Evolutionary conservation across 1,284 basidiomycete species (phyloP), one percentile per base, ranked within the genome.

Genomic region (Nidula niveotomentosa): DNA sequence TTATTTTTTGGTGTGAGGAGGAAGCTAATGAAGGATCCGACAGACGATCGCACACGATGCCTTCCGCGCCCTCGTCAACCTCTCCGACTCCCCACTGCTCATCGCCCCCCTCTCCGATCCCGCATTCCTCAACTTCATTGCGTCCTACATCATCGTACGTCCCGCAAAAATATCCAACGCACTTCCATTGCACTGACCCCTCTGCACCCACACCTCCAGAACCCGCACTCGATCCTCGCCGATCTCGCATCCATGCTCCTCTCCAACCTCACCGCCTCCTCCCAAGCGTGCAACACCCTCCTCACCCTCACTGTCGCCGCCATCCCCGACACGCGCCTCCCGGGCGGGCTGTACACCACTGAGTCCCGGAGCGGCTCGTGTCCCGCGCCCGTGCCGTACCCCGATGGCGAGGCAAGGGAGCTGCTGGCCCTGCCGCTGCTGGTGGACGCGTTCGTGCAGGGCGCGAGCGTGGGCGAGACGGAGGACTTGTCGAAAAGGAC

Each of bases 201-300:
- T 23, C 23, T 23, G 23, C 23, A 23, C 23, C 23, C 23, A 23
- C 3, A 4, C 41, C 9, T 34, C 15, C 62, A 97, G 95, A 91
- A 96, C 72, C 89, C 92, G 6, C 85, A 91, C 58, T 90, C 96
- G 3, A 85, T 93, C 52, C 86, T 98, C 15, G 94, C 95, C 35
- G 96, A 98, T 74, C 84, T 98, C 8, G 94, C 95, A 1, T 87
- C 93, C 35, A 99, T 99, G 97, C 81, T 99, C 1, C 81, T 99
- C 6, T 98, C 96, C 15, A 99, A 99, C 72, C 77, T 98, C 45
- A 94, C 94, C 12, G 85, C 92, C 10, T 86, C 93, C 52, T 80
- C 93, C 4, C 75, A 81, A 0, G 82, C 91, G 49, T 89, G 90
- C 58, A 76, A 85, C 2, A 70, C 79, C 1, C 74, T 98, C 8